These are phyloP conservation scores for Cladosporium cucumerinum DNA, from an alignment of 2,329 filamentous ascomycete species.

Conservation along the genomic window DNA sequence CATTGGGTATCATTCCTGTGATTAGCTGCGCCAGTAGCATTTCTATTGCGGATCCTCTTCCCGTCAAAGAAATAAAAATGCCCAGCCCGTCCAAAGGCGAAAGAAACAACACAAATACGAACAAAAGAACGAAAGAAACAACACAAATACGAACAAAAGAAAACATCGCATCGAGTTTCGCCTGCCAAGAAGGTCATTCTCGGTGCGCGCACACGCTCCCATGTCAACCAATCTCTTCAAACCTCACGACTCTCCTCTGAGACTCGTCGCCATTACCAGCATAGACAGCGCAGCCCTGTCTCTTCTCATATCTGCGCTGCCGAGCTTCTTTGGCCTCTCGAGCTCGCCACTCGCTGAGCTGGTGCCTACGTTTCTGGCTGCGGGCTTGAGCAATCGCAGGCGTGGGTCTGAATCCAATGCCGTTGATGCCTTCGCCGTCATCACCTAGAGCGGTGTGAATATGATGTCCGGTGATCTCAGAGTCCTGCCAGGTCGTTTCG, in stretches of 20 bases:
- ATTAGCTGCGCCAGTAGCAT: neutral
- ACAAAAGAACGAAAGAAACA: neutral
- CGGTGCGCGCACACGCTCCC: neutral
- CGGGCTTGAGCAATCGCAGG: constrained; percentile 56
- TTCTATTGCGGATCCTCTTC: neutral
- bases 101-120: neutral
- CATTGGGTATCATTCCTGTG: constrained; percentile 11
- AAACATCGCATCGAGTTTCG: neutral
- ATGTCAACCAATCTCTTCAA: constrained; percentile 10
- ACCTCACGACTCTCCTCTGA: constrained; percentile 12
- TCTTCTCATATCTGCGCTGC: constrained; percentile 51
- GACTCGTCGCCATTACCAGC: neutral
- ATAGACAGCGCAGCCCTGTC: constrained; percentile 8
- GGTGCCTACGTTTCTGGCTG: constrained; percentile 55
- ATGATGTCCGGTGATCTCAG: constrained; percentile 60
- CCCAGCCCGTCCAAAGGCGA: neutral
- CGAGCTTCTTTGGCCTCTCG: constrained; percentile 59
- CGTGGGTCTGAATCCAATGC: constrained; percentile 61
- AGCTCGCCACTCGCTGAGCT: constrained; percentile 58
- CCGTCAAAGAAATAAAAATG: neutral
- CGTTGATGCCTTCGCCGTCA: constrained; percentile 62
- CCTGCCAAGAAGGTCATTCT: neutral
- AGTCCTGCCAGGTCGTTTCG: constrained; percentile 54
- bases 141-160: neutral
- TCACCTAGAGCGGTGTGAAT: constrained; percentile 54